phyloP scores from a whole-genome alignment of 345 rosid genomes.

The Eucalyptus victrix region DNA sequence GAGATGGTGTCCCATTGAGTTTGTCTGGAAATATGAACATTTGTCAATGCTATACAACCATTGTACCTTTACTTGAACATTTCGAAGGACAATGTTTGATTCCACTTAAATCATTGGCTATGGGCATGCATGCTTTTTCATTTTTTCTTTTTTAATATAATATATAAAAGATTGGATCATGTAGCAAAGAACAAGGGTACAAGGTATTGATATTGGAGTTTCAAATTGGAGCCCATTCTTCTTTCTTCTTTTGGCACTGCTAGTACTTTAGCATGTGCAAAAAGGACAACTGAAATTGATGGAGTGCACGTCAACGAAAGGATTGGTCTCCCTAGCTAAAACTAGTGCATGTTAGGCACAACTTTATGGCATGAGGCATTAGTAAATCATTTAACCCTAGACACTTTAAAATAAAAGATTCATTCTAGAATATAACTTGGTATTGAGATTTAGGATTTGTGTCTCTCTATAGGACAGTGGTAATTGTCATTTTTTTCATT shows the following conservation, averaged over 20 bases:
- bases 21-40: background rate
- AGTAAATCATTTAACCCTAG: background rate
- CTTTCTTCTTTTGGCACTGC: background rate
- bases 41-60: background rate
- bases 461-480: background rate
- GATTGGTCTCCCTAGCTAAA: background rate
- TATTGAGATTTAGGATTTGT: background rate
- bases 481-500: background rate
- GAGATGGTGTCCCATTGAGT: background rate
- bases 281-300: background rate
- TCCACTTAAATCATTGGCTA: background rate
- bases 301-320: background rate
- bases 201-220: background rate
- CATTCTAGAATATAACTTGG: background rate
- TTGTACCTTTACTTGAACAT: background rate
- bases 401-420: background rate
- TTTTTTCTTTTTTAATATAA: too few species aligned
- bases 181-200: background rate
- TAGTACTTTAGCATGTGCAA: background rate
- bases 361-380: background rate
- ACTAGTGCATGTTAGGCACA: background rate
- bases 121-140: background rate
- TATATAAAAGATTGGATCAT: background rate
- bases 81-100: background rate
- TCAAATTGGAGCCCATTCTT: background rate